Conservation (phyloP, 2,329 filamentous ascomycete genomes). For the Claviceps digitariae region DNA sequence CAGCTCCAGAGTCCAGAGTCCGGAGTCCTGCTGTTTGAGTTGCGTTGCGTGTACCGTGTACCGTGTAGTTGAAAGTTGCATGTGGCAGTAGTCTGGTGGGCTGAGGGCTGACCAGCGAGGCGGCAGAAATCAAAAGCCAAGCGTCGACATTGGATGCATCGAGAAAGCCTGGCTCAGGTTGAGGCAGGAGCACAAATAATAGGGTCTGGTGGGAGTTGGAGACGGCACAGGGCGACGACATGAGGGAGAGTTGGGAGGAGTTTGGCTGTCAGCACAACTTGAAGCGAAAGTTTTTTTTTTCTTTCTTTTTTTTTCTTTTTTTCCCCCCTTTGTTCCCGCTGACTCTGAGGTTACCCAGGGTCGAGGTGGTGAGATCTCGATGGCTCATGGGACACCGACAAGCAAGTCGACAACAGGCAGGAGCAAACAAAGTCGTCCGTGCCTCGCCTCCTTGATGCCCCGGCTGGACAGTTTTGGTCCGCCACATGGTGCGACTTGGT, state of each 20-base stretch:
- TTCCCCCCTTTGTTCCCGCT: neutral
- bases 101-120: neutral
- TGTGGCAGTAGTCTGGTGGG: neutral
- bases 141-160: neutral
- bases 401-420: neutral
- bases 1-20: neutral
- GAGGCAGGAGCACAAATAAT: neutral
- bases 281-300: neutral
- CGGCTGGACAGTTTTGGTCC: neutral
- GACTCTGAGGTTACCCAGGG: neutral
- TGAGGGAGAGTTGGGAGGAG: neutral
- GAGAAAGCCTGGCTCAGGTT: neutral
- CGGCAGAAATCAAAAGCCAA: neutral
- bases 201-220: neutral
- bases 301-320: neutral
- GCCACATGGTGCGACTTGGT: neutral
- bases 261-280: neutral
- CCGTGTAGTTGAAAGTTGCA: too few species aligned
- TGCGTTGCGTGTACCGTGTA: too few species aligned
- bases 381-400: neutral
- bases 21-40: neutral
- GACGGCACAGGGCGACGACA: neutral
- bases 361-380: constrained; percentile 1
- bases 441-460: neutral
- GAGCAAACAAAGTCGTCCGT: neutral